Conservation (phyloP, 1,139 yeast species). For the Blastobotrys serpentis region DNA sequence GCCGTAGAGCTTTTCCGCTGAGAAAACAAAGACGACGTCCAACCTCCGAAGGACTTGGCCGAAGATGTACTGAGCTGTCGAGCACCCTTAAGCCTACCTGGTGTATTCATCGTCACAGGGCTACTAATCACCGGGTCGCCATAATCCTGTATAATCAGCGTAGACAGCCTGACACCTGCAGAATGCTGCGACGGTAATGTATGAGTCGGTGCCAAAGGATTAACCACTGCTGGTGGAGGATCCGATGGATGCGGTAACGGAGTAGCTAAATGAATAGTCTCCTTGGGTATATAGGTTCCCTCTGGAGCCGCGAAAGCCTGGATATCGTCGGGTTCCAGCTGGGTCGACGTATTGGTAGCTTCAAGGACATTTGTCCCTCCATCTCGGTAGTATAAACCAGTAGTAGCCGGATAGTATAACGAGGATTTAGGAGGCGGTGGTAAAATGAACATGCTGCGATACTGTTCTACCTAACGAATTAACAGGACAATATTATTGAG, state of each 20-base stretch:
- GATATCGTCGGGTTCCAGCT: slow-evolving; percentile 23
- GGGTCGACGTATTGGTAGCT: slow-evolving; percentile 31
- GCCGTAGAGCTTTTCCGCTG: slow-evolving; percentile 11
- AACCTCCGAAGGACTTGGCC: slow-evolving; percentile 22
- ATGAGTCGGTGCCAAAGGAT: slow-evolving; percentile 40
- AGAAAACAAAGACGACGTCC: slow-evolving; percentile 20
- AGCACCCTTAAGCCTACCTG: slow-evolving; percentile 11
- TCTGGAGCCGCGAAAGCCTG: slow-evolving; percentile 33
- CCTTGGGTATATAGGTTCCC: slow-evolving; percentile 35
- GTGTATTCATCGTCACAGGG: slow-evolving; percentile 10
- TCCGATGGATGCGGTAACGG: slow-evolving; percentile 42
- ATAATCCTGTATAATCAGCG: slow-evolving; percentile 20
- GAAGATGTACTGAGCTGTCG: slow-evolving; percentile 18
- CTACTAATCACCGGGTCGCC: slow-evolving; percentile 14
- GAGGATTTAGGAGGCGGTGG: slow-evolving; percentile 31
- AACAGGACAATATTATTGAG: too few species aligned
- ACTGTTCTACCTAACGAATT: too few species aligned
- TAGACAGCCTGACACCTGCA: slow-evolving; percentile 31
- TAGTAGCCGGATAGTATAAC: slow-evolving; percentile 16
- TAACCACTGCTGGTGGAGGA: slow-evolving; percentile 37
- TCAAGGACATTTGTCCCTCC: slow-evolving; percentile 28
- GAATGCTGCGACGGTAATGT: slow-evolving; percentile 32
- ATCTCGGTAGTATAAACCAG: slow-evolving; percentile 24
- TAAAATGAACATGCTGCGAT: slow-evolving; percentile 31
- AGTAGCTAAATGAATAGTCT: slow-evolving; percentile 36